phyloP scores from a whole-genome alignment of 2,329 filamentous ascomycete species.

The Xylaria arbuscula region DNA sequence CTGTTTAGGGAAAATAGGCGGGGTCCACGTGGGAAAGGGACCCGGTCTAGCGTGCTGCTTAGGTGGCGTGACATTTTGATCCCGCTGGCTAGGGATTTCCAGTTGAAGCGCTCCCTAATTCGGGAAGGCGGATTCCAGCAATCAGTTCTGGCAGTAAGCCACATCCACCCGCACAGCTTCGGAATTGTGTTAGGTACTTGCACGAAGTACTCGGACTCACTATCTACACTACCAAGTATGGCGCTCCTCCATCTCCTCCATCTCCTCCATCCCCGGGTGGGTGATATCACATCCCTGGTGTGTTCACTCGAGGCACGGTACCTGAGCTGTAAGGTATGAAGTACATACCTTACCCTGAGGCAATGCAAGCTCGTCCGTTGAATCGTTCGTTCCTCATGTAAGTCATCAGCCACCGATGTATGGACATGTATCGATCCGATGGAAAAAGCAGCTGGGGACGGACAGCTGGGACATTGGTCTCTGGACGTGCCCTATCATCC shows the following conservation, averaged over 20 bases:
- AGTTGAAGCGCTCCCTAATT: constrained; percentile 22
- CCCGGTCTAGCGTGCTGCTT: constrained; percentile 16
- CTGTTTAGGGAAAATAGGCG: constrained; percentile 35
- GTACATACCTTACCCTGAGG: not conserved
- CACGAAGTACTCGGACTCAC: not conserved
- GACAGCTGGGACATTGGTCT: not conserved
- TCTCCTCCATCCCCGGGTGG: not conserved
- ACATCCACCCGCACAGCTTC: constrained; percentile 26
- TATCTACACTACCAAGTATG: no score
- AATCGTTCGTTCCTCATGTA: constrained; percentile 5
- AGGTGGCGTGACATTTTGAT: constrained; percentile 38
- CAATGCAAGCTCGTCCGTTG: not conserved
- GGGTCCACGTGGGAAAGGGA: constrained; percentile 39
- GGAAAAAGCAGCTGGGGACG: not conserved
- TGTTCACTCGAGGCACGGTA: not conserved
- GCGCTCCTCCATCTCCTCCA: not conserved
- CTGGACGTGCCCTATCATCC: not conserved
- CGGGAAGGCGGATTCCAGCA: constrained; percentile 34
- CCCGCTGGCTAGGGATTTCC: constrained; percentile 11
- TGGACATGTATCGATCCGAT: not conserved
- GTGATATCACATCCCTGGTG: not conserved
- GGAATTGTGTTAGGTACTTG: no score
- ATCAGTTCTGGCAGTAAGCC: constrained; percentile 30
- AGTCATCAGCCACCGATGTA: constrained; percentile 7
- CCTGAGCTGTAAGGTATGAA: not conserved